These are phyloP conservation scores for Candida nonsorbophila DNA, from an alignment of 805 yeast species.

Conservation along the genomic window DNA sequence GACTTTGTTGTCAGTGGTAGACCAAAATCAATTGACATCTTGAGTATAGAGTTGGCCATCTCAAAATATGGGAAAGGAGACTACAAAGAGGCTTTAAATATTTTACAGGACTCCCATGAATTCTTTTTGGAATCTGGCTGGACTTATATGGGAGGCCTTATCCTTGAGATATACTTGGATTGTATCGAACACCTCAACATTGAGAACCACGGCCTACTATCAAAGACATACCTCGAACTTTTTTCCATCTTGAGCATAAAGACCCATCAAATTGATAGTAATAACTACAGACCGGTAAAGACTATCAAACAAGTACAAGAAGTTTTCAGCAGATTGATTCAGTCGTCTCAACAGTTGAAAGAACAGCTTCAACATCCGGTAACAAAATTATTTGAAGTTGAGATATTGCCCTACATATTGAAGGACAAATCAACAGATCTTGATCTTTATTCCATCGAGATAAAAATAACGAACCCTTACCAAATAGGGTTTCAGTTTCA, in stretches of 20 bases:
- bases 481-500: constrained; percentile 17
- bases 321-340: constrained; percentile 13
- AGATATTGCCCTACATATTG: constrained; percentile 31
- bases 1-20: constrained; percentile 49
- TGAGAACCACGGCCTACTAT: constrained; percentile 20
- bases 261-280: constrained; percentile 16
- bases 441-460: constrained; percentile 33
- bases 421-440: constrained; percentile 14
- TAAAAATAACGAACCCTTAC: constrained; percentile 26
- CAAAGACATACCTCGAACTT: constrained; percentile 36
- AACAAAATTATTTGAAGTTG: constrained; percentile 28
- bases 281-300: constrained; percentile 19
- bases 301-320: constrained; percentile 10
- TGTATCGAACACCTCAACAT: constrained; percentile 49
- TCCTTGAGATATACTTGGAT: constrained; percentile 62
- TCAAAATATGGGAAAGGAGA: constrained; percentile 55
- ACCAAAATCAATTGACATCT: constrained; percentile 62
- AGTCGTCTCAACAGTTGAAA: constrained; percentile 11
- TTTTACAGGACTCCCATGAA: constrained; percentile 64
- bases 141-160: constrained; percentile 61
- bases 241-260: constrained; percentile 23
- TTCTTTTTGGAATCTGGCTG: constrained; percentile 69
- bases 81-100: constrained; percentile 54
- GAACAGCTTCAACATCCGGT: constrained; percentile 24
- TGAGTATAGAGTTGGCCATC: constrained; percentile 76